A percentile compares a stretch with the other conserved stretches of the same genome.
phyloP scores from a whole-genome alignment of 139 green algal species.

The Chlamydomonas sp. region DNA sequence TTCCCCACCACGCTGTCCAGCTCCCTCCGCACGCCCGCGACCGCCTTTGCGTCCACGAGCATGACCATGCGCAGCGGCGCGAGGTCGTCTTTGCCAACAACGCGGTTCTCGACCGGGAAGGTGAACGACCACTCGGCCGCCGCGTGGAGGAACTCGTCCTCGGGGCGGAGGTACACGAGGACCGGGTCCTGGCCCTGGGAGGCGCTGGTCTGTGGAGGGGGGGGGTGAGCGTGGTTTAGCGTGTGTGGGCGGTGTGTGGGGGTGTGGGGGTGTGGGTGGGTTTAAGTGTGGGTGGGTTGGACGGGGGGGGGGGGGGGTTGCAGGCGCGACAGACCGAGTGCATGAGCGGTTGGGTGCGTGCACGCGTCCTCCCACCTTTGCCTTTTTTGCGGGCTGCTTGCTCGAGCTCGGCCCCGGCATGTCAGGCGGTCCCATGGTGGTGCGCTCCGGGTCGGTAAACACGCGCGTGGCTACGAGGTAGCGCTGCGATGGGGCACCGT shows the following conservation, averaged over 20 bases:
- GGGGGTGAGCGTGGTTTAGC: neutral
- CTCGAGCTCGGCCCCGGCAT: constrained; percentile 18
- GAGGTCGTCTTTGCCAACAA: constrained; percentile 47
- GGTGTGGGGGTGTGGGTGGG: too few relatives aligned
- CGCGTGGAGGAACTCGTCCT: constrained; percentile 82
- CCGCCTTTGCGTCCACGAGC: constrained; percentile 30
- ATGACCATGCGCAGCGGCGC: constrained; percentile 44
- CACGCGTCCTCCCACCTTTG: neutral
- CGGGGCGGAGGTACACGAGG: constrained; percentile 70
- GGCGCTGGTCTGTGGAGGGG: neutral
- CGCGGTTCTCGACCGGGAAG: constrained; percentile 52
- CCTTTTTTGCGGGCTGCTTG: constrained; percentile 14
- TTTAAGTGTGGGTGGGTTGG: too few relatives aligned
- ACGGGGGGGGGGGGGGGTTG: neutral
- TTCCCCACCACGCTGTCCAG: constrained; percentile 44
- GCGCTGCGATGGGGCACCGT: too few relatives aligned
- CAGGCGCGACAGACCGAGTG: too few relatives aligned
- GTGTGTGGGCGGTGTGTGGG: too few relatives aligned
- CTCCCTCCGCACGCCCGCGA: constrained; percentile 26
- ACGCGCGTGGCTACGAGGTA: constrained; percentile 60
- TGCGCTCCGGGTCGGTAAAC: constrained; percentile 44
- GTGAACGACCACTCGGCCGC: constrained; percentile 50
- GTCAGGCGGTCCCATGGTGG: neutral
- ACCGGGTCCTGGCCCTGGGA: constrained; percentile 12
- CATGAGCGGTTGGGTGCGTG: too few relatives aligned